Percentiles rank a stretch among this genome's conserved stretches.
These are phyloP conservation scores for Herpetomonas tarakana DNA, from an alignment of 208 protist genomes.

Conservation along the genomic window DNA sequence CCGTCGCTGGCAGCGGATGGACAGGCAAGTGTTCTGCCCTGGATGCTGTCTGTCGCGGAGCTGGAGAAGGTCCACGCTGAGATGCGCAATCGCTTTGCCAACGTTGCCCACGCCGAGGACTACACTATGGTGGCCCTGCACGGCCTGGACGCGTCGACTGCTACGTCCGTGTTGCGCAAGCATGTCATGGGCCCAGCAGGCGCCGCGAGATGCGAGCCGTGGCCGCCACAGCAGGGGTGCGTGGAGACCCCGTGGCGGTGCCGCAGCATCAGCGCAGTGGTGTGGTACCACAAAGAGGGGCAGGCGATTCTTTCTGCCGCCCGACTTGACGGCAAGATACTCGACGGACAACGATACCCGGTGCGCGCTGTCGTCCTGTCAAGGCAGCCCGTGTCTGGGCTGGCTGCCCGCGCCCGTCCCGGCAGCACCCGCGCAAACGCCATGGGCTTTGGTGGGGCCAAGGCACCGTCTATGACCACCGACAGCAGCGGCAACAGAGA, in stretches of 20 bases:
- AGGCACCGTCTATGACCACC: neutral
- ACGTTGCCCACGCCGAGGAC: neutral
- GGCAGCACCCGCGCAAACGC: neutral
- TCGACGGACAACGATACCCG: conserved; percentile 11
- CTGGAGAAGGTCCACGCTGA: conserved; percentile 24
- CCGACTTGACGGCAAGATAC: conserved; percentile 5
- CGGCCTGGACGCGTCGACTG: conserved; percentile 23
- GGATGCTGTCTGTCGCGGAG: conserved; percentile 15
- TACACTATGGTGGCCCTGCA: conserved; percentile 24
- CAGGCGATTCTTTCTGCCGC: conserved; percentile 15
- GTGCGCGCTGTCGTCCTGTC: conserved; percentile 6
- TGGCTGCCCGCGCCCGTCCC: neutral
- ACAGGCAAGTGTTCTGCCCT: conserved; percentile 5
- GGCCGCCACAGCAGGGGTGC: conserved; percentile 12
- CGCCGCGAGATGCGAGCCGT: conserved; percentile 25
- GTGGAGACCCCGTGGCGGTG: conserved; percentile 10
- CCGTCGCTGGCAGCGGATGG: neutral
- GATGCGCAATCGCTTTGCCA: conserved; percentile 30
- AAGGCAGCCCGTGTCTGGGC: neutral
- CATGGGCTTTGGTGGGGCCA: neutral
- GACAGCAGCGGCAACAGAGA: too few relatives aligned
- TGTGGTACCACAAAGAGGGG: conserved; percentile 29
- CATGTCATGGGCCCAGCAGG: conserved; percentile 19
- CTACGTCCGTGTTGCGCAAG: conserved; percentile 12
- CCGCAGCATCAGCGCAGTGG: conserved; percentile 37